phyloP scores from a whole-genome alignment of 352 stramenopile genomes.

The Achlya hypogyna region DNA sequence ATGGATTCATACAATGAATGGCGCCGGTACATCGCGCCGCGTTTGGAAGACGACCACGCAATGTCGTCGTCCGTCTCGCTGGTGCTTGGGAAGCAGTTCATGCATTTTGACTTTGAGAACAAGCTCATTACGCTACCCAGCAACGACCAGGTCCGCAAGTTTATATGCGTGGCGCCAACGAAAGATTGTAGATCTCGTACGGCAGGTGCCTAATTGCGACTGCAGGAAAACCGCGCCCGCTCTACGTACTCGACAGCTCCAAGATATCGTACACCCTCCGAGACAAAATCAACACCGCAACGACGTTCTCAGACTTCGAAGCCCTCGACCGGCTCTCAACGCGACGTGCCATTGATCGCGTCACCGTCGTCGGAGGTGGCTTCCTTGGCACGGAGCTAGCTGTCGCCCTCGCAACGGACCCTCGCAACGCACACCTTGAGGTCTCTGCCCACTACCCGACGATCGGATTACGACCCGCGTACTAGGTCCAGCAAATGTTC shows the following conservation, averaged over 20 bases:
- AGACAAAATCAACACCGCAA: constrained; percentile 82
- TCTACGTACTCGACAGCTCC: constrained; percentile 84
- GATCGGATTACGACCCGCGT: constrained; percentile 36
- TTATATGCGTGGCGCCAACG: neutral
- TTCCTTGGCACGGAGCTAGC: constrained; percentile 87
- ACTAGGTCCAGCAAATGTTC: constrained; percentile 16
- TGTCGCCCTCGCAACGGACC: constrained; percentile 54
- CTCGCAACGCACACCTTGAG: constrained; percentile 36
- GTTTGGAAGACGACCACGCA: constrained; percentile 58
- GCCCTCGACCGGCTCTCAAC: constrained; percentile 55
- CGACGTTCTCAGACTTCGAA: constrained; percentile 70
- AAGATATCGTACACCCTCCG: constrained; percentile 73
- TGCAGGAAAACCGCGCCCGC: constrained; percentile 65
- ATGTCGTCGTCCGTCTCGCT: constrained; percentile 47
- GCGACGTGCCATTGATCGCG: constrained; percentile 37
- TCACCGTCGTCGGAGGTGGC: constrained; percentile 82
- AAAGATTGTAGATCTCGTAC: constrained; percentile 32
- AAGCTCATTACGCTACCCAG: constrained; percentile 74
- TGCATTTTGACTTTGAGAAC: constrained; percentile 82
- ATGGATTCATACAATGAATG: constrained; percentile 87
- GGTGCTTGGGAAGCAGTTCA: constrained; percentile 43
- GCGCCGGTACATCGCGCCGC: constrained; percentile 71
- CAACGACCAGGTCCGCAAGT: constrained; percentile 47
- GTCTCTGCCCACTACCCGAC: constrained; percentile 28
- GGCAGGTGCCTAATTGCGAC: constrained; percentile 84